phyloP scores from a whole-genome alignment of 371 early-diverging fungal genomes.

The Actinomortierella wolfii region DNA sequence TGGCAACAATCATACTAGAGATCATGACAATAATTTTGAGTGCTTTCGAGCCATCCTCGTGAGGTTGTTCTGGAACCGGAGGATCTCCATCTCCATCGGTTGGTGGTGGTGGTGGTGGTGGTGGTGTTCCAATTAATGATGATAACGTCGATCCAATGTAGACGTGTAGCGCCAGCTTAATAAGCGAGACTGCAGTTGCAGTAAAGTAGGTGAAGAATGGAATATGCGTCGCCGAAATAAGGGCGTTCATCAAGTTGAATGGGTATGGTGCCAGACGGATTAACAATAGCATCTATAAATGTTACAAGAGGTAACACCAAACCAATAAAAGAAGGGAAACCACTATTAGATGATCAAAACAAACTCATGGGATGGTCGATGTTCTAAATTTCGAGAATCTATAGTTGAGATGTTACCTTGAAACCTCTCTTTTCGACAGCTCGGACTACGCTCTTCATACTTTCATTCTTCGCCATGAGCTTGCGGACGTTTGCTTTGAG shows the following conservation, averaged over 20 bases:
- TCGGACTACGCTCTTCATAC: slow-evolving; percentile 58
- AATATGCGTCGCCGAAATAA: slow-evolving; percentile 69
- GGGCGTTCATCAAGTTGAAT: slow-evolving; percentile 70
- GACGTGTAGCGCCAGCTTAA: slow-evolving; percentile 69
- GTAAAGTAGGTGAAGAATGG: slow-evolving; percentile 54
- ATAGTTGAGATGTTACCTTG: slow-evolving; percentile 49
- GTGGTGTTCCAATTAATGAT: slow-evolving; percentile 56
- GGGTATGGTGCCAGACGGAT: slow-evolving; percentile 83
- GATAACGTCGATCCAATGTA: slow-evolving; percentile 76
- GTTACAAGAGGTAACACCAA: no score
- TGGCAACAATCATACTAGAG: slow-evolving; percentile 51
- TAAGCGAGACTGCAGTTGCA: slow-evolving; percentile 68
- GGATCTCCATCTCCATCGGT: slow-evolving; percentile 35
- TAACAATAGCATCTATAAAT: slow-evolving; percentile 59
- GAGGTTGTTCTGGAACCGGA: background rate
- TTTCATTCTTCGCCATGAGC: slow-evolving; percentile 57
- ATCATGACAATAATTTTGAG: slow-evolving; percentile 48
- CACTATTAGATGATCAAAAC: no score
- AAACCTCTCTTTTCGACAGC: slow-evolving; percentile 75
- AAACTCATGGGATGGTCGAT: background rate
- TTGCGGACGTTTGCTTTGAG: slow-evolving; percentile 56
- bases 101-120: slow-evolving; percentile 37
- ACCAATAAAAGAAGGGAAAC: slow-evolving; percentile 4
- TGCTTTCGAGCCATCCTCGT: slow-evolving; percentile 7
- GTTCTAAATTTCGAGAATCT: no score